Evolutionary conservation across 2,329 filamentous ascomycete species (phyloP).

Genomic region (Aspergillus tamarii): DNA sequence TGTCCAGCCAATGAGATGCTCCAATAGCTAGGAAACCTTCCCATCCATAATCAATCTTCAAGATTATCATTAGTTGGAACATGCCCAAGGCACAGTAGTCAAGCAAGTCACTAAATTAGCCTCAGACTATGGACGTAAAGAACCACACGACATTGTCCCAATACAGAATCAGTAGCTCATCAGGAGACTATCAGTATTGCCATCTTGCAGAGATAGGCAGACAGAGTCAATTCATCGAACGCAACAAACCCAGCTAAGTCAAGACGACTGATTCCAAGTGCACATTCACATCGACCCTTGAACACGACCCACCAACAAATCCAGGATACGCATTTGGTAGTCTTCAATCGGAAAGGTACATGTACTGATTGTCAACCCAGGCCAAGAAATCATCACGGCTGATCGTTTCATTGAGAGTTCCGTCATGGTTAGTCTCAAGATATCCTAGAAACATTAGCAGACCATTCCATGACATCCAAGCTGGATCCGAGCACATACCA

Average conservation of each 20-base stretch:
- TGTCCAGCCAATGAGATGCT: too few relatives aligned
- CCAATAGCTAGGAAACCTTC: too few relatives aligned
- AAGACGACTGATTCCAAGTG: neutral
- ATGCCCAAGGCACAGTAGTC: too few relatives aligned
- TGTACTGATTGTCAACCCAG: neutral
- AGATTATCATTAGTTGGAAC: too few relatives aligned
- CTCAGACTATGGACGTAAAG: neutral
- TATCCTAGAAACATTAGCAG: neutral
- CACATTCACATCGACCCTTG: neutral
- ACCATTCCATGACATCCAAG: accelerated
- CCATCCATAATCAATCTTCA: too few relatives aligned
- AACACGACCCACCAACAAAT: neutral
- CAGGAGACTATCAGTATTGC: neutral
- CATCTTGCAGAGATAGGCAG: neutral
- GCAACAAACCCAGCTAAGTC: neutral
- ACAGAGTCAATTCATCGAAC: neutral
- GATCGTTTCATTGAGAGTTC: neutral
- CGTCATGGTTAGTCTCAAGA: neutral
- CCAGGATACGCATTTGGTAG: neutral
- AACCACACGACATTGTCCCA: neutral
- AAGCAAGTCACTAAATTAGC: neutral
- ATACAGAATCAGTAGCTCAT: neutral
- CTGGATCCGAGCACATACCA: neutral
- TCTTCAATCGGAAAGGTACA: neutral
- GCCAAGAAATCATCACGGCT: neutral